Base-by-base conservation (phyloP, 179 eudicot species). In the Silene noctiflora region DNA sequence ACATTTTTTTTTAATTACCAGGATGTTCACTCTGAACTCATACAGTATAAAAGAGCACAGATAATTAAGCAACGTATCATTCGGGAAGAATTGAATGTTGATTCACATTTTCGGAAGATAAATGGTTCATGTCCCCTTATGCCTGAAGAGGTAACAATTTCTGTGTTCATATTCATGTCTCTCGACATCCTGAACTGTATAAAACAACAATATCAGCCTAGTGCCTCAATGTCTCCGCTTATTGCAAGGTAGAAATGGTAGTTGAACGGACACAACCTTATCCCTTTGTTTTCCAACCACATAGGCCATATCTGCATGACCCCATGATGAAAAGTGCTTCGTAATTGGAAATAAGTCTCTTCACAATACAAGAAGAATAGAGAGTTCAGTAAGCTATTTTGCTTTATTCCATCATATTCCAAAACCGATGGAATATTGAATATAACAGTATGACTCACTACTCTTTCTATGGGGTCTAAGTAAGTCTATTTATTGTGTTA, bases 21-120 rank as follows among this genome's bases (percentile, higher is more conserved):
- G 99, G 99, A 95, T 84, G 83, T 93, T 75, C 98, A 95, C 80
- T 84, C 90, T 51, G 97, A 95, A 84, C 95, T 95, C 58, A 88
- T 95, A 82, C 99, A 93, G 77, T 82, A 86, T 83, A 88, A 91
- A 75, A 88, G 99, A 80, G 86, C 83, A 68, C 90, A 93, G 81
- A 75, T 95, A 96, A 93, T 93, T 75, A 95, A 93, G 83, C 92
- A 86, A 78, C 89, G 88, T 62, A 86, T 88, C 35, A 78, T 95
- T 20, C 83, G 81, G 55, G 98, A 88, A 66, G 87, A 88, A 75
- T 71, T 91, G 33, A 83, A 53, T 78, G 90, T 95, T 76, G 90
- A 95, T 81, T 95, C 99, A 78, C 86, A 85, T 83, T 79, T 82
- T 42, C 83, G 86, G 51, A 95, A 88, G 78, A 25, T 75, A 20